Evolutionary conservation across 805 yeast species (phyloP), one percentile per base, ranked within the genome.

Genomic region (Pichia nakasei): DNA sequence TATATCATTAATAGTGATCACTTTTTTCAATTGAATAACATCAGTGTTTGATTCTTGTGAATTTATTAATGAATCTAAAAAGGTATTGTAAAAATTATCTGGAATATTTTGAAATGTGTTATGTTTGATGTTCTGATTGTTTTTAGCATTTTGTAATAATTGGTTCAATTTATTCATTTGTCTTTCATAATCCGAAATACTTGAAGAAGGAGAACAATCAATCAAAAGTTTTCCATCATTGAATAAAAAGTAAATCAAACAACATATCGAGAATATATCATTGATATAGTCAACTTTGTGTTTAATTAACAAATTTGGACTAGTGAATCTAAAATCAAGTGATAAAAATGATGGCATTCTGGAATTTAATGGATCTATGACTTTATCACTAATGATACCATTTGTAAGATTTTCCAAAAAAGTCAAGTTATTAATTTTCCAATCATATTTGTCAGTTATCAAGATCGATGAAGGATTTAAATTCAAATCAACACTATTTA

Each of bases 371-470:
- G 82, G 83, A 54, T 85, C 85, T 37, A 85, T 66, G 51, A 71
- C 79, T 57, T 70, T 84, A 44, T 80, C 86, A 29, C 8, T 29
- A 4, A 70, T 72, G 15, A 72, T 75, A 35, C 61, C 66, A 3
- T 70, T 65, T 5, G 70, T 61, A 35, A 72, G 49, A 15, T 37
- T 61, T 52, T 67, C 85, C 56, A 68, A 75, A 59, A 65, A 73
- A 55, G 65, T 75, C 49, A 93, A 72, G 0, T 97, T 97, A 7
- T 84, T 74, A 2, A 93, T 59, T 60, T 91, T 93, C 97, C 98
- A 93, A 63, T 93, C 97, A 5, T 94, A 89, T 51, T 80, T 83
- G 34, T 78, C 82, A 52, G 84, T 89, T 18, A 91, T 74, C 45
- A 83, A 75, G 1, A 93, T 70, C 0, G 95, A 76, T 9, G 74